Percentiles rank a stretch among this genome's conserved stretches.
phyloP scores from a whole-genome alignment of 352 stramenopile genomes.

The Plasmopara muralis region DNA sequence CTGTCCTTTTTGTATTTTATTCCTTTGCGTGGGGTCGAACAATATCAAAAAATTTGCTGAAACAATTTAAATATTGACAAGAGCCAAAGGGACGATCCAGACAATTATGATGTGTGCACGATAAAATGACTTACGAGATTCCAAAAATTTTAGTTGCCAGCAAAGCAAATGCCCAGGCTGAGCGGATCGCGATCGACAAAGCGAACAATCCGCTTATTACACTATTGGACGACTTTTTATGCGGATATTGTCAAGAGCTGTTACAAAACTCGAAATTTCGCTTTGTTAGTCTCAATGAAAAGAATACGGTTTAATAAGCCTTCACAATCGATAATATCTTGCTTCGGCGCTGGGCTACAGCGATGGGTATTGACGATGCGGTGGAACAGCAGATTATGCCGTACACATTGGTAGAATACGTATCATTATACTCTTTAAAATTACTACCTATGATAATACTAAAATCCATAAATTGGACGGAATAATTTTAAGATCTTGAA shows the following conservation, averaged over 20 bases:
- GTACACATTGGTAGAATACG: slow-evolving; percentile 31
- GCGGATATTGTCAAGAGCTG: slow-evolving; percentile 30
- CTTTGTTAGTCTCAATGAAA: slow-evolving; percentile 48
- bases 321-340: slow-evolving; percentile 28
- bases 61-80: slow-evolving; percentile 26
- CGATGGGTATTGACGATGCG: slow-evolving; percentile 24
- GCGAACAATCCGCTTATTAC: slow-evolving; percentile 40
- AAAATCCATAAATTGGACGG: too few species aligned
- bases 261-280: slow-evolving; percentile 46
- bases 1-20: too few species aligned
- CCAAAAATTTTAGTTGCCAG: slow-evolving; percentile 40
- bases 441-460: too few species aligned
- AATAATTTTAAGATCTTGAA: too few species aligned
- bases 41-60: background rate
- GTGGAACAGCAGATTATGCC: slow-evolving; percentile 34
- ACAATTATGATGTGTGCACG: slow-evolving; percentile 44
- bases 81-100: slow-evolving; percentile 25
- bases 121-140: slow-evolving; percentile 46
- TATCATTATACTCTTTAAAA: too few species aligned
- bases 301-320: slow-evolving; percentile 28
- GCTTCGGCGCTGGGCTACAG: slow-evolving; percentile 20
- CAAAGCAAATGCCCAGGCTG: slow-evolving; percentile 30
- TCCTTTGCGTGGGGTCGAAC: too few species aligned
- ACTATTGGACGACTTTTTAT: slow-evolving; percentile 45
- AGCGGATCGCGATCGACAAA: slow-evolving; percentile 15